Conservation (phyloP, 2,329 filamentous ascomycete species). For the Ophiocordyceps australis region DNA sequence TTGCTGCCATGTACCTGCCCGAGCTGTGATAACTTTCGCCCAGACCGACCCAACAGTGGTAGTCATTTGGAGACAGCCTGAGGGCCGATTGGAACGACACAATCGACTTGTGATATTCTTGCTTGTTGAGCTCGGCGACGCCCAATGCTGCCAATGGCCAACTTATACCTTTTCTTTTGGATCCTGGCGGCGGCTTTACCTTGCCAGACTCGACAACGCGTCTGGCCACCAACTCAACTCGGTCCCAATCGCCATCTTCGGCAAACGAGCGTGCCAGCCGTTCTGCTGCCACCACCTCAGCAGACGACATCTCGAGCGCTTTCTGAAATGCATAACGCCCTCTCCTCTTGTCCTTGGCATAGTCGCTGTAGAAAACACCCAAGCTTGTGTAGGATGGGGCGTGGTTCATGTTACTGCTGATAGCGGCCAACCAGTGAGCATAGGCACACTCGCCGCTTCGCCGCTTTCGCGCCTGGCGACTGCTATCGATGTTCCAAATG, state of each 20-base stretch:
- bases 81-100: conserved; percentile 84
- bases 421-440: conserved; percentile 59
- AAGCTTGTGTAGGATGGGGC: conserved; percentile 84
- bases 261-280: conserved; percentile 74
- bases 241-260: conserved; percentile 84
- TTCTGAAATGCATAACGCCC: conserved; percentile 92
- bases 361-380: conserved; percentile 81
- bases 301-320: conserved; percentile 78
- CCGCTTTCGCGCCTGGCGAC: conserved; percentile 56
- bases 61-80: conserved; percentile 67
- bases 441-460: conserved; percentile 58
- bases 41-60: conserved; percentile 89
- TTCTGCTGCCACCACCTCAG: conserved; percentile 76
- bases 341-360: conserved; percentile 69
- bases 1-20: conserved; percentile 83
- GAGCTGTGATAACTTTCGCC: conserved; percentile 97
- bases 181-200: conserved; percentile 76
- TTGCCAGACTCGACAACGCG: conserved; percentile 90
- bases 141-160: conserved; percentile 93
- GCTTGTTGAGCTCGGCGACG: conserved; percentile 85
- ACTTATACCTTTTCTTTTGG: conserved; percentile 80
- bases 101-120: conserved; percentile 76
- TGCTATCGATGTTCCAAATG: conserved; percentile 68
- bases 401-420: conserved; percentile 75
- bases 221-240: conserved; percentile 82